Conservation (phyloP, 805 yeast genomes). For the Nadsonia fulvescens region DNA sequence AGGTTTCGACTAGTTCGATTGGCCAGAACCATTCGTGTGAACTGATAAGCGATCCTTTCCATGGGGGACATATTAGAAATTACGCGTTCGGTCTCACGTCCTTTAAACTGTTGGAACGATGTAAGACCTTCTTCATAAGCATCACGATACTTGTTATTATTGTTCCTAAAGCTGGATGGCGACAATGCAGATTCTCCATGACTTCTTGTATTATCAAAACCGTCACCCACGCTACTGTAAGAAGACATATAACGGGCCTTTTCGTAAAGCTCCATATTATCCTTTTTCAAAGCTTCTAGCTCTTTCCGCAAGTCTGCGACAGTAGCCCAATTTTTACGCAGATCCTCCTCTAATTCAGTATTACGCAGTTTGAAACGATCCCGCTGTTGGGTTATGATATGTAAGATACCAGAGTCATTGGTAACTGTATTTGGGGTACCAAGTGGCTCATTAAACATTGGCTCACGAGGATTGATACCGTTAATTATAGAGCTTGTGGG, state of each 20-base stretch:
- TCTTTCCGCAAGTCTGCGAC: slow-evolving; percentile 49
- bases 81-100: slow-evolving; percentile 59
- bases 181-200: slow-evolving; percentile 1
- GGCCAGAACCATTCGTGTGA: slow-evolving; percentile 59
- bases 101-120: slow-evolving; percentile 69
- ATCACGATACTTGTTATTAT: slow-evolving; percentile 31
- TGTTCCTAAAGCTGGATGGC: slow-evolving; percentile 8
- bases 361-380: slow-evolving; percentile 79
- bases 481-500: slow-evolving; percentile 22
- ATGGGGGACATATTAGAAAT: slow-evolving; percentile 53
- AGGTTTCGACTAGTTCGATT: slow-evolving; percentile 54
- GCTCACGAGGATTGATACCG: slow-evolving; percentile 12
- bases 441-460: slow-evolving; percentile 9
- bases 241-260: slow-evolving; percentile 25
- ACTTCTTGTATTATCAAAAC: slow-evolving; percentile 5
- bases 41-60: slow-evolving; percentile 58
- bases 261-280: slow-evolving; percentile 67
- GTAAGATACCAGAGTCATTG: slow-evolving; percentile 37
- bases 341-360: slow-evolving; percentile 67
- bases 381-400: slow-evolving; percentile 85
- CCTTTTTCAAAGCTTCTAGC: slow-evolving; percentile 42
- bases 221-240: slow-evolving; percentile 10
- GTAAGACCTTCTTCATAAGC: slow-evolving; percentile 63
- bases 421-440: slow-evolving; percentile 5
- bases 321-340: slow-evolving; percentile 36